A percentile compares a stretch with the other conserved stretches of the same genome.
Evolutionary conservation across 768 basidiomycete genomes (phyloP).

Genomic region (Rhodosporidiobolus odoratus): DNA sequence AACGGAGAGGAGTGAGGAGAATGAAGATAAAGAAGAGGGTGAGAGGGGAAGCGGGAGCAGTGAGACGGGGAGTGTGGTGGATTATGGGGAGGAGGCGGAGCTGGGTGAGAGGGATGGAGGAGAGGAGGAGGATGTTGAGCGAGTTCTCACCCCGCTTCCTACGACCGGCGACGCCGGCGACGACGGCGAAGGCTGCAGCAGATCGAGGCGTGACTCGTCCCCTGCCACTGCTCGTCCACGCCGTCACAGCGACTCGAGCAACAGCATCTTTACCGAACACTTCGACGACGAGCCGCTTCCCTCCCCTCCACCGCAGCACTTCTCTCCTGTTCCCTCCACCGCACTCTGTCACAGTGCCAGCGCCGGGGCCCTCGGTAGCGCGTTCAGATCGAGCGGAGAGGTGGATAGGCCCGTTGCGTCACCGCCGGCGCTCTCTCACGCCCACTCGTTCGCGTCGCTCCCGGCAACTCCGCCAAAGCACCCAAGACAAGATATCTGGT

Average conservation of each 20-base stretch:
- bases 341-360: not conserved
- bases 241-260: not conserved
- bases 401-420: not conserved
- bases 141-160: not conserved
- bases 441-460: not conserved
- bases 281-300: not conserved
- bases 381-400: not conserved
- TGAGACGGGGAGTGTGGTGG: not conserved
- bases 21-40: not conserved
- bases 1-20: not conserved
- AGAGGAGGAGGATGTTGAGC: constrained; percentile 14
- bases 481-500: not conserved
- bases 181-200: too few relatives aligned
- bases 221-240: not conserved
- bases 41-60: not conserved
- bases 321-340: not conserved
- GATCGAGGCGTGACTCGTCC: not conserved
- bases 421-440: not conserved
- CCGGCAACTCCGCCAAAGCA: not conserved
- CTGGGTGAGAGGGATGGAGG: not conserved
- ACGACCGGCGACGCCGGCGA: not conserved
- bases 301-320: not conserved
- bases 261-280: constrained; percentile 8
- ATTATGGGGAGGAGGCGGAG: not conserved
- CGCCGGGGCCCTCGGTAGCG: not conserved